Conservation (phyloP, 768 basidiomycete genomes). For the Xerocomus brunneocitrinus region DNA sequence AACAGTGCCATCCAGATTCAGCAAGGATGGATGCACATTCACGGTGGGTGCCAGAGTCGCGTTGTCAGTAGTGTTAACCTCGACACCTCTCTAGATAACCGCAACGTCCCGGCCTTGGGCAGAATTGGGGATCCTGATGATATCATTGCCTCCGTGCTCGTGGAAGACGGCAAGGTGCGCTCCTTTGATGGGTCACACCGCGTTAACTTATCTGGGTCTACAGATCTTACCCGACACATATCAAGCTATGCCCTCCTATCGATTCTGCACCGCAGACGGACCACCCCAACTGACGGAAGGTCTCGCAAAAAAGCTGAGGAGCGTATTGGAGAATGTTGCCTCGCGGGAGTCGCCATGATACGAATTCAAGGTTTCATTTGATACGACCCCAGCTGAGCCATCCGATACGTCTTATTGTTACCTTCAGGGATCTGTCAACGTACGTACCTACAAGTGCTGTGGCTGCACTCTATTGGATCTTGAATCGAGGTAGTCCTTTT, state of each 20-base stretch:
- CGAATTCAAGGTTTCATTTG: background rate
- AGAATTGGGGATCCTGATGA: slow-evolving; percentile 82
- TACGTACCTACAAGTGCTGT: background rate
- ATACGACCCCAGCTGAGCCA: background rate
- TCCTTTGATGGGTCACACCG: background rate
- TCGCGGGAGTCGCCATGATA: slow-evolving; percentile 27
- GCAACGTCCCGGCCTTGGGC: slow-evolving; percentile 70
- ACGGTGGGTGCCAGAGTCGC: slow-evolving; percentile 36
- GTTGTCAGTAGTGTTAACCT: background rate
- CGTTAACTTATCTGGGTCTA: background rate
- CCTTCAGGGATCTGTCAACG: no score
- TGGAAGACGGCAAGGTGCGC: slow-evolving; percentile 61
- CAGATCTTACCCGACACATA: slow-evolving; percentile 72
- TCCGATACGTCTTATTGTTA: background rate
- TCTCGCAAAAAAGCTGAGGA: slow-evolving; percentile 46
- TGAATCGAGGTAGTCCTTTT: background rate
- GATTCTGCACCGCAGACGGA: slow-evolving; percentile 74
- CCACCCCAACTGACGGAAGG: slow-evolving; percentile 65
- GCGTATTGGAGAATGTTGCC: slow-evolving; percentile 33
- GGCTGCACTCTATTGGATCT: background rate
- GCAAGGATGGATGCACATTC: slow-evolving; percentile 86
- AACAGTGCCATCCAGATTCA: slow-evolving; percentile 62
- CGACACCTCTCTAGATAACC: slow-evolving; percentile 43
- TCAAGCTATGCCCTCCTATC: slow-evolving; percentile 79
- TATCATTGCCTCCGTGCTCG: slow-evolving; percentile 72